Percentiles rank a stretch among this genome's conserved stretches.
phyloP scores from a whole-genome alignment of 1,284 basidiomycete species.

The Trametes versicolor region DNA sequence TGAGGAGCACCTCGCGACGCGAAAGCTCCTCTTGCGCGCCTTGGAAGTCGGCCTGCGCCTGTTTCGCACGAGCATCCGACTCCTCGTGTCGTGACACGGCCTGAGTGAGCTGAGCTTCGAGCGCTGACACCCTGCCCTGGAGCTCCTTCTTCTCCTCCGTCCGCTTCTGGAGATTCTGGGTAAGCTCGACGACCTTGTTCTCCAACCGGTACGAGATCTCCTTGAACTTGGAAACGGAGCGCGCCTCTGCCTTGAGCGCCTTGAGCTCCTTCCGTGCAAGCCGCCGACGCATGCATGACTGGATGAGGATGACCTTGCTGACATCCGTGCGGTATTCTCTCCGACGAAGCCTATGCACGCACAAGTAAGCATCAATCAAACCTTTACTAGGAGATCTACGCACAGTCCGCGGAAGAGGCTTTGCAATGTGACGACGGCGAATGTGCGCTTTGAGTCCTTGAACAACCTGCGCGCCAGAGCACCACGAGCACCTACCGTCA shows the following conservation, averaged over 20 bases:
- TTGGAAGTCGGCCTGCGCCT: constrained; percentile 78
- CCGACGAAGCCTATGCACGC: constrained; percentile 66
- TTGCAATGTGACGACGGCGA: constrained; percentile 84
- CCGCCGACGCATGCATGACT: constrained; percentile 92
- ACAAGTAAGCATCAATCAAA: constrained; percentile 24
- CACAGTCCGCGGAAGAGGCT: constrained; percentile 90
- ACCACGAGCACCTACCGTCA: constrained; percentile 78
- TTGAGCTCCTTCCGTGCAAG: constrained; percentile 90
- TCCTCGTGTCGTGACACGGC: constrained; percentile 94
- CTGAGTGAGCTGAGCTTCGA: constrained; percentile 87
- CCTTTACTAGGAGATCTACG: constrained; percentile 47
- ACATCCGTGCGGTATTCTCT: constrained; percentile 73
- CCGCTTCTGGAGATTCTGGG: constrained; percentile 93
- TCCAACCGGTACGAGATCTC: constrained; percentile 98
- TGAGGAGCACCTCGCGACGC: constrained; percentile 82
- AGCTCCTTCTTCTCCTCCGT: constrained; percentile 94
- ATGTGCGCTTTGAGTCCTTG: constrained; percentile 65
- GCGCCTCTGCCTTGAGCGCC: constrained; percentile 88
- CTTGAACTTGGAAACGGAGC: constrained; percentile 98
- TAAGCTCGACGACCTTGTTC: constrained; percentile 99
- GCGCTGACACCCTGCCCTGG: constrained; percentile 74
- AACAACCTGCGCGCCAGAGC: constrained; percentile 77
- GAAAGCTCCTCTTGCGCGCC: constrained; percentile 79
- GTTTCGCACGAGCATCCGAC: constrained; percentile 80
- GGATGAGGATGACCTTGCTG: constrained; percentile 84